Evolutionary conservation across 148 eudicot species (phyloP).

Genomic region (Mesembryanthemum crystallinum): DNA sequence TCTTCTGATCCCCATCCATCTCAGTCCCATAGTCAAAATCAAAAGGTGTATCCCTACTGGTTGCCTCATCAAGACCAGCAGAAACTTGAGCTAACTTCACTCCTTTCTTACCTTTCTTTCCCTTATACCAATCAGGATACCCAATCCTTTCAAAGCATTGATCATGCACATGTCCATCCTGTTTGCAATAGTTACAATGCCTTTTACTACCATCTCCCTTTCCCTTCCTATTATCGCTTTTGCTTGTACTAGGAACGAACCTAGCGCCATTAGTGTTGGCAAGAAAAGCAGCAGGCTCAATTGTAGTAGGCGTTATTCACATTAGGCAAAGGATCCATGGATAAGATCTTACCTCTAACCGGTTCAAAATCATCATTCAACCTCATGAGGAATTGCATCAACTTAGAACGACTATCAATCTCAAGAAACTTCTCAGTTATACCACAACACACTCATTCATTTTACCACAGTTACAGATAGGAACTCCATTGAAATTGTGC

Average conservation of each 20-base stretch:
- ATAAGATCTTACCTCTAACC: neutral
- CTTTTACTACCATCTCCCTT: neutral
- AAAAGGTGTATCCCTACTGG: neutral
- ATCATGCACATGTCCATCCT: neutral
- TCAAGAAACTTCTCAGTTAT: neutral
- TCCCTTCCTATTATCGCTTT: neutral
- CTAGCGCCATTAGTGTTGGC: neutral
- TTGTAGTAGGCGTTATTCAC: neutral
- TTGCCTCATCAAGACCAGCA: neutral
- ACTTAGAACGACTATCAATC: neutral
- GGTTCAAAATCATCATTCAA: neutral
- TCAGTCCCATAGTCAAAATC: neutral
- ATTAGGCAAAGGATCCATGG: neutral
- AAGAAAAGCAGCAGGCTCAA: neutral
- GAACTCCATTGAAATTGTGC: neutral
- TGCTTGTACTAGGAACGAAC: too few species aligned
- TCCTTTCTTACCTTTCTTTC: neutral
- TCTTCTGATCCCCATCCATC: neutral
- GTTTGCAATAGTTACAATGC: neutral
- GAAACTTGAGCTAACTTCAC: neutral
- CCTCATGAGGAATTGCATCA: neutral
- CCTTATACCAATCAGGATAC: neutral
- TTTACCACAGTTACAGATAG: neutral
- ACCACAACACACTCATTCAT: neutral
- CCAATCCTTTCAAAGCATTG: neutral